Evolutionary conservation across 2,329 filamentous ascomycete genomes (phyloP), one percentile per base, ranked within the genome.

Genomic region (Emmonsia crescens): DNA sequence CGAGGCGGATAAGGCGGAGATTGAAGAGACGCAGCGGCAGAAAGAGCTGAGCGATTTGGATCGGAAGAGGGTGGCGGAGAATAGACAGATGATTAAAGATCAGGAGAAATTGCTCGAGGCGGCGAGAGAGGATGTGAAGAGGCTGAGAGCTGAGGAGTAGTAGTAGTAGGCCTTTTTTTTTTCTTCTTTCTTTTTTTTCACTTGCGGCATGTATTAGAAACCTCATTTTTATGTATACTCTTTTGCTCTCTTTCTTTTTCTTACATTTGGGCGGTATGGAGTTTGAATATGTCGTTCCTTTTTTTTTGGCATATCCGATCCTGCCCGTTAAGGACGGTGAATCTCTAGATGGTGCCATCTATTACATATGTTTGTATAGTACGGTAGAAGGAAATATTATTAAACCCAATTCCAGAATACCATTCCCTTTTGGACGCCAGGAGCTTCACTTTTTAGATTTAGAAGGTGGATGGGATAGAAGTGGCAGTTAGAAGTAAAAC

Each of bases 81-180:
- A 75, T 60, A 71, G 76, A 12, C 76, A 79, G 66, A 72, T 72
- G 40, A 76, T 76, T 69, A 75, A 75, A 69, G 77, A 78, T 62
- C 74, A 79, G 67, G 74, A 77, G 68, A 71, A 72, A 42, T 75
- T 79, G 69, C 65, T 79, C 65, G 70, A 74, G 64, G 75, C 75
- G 63, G 77, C 77, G 29, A 72, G 73, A 63, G 76, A 75, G 63
- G 76, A 77, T 63, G 72, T 76, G 29, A 76, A 77, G 65, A 76
- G 72, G 67, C 65, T 77, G 67, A 73, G 71, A 65, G 66, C 71
- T 64, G 66, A 73, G 60, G 73, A 68, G 67, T 63, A 60, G 46
- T 9, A 33, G 6, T 5, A 19, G 24, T 24, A n/a, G 54, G n/a
- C n/a, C n/a, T 36, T 8, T 51, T 33, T 51, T 51, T 58, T 36